Base-by-base conservation (phyloP, 805 yeast species). In the Saturnispora bothae region DNA sequence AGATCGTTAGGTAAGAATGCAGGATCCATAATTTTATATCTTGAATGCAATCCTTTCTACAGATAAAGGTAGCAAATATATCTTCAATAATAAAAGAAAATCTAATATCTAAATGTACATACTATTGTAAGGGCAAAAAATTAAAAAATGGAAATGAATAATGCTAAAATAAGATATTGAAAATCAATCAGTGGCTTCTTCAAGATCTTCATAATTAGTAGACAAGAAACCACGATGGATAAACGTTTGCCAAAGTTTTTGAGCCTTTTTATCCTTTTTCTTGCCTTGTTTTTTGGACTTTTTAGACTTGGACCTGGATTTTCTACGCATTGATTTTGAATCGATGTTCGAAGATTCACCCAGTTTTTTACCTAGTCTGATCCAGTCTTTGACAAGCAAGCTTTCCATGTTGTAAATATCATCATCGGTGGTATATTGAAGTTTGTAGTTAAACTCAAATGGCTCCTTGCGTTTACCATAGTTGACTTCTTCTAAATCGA, bases 381-480 rank as follows among this genome's bases (percentile, higher is more conserved):
- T 48, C 76, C 82, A 83, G 47, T 75, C 79, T 14, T 64, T 59
- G 4, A 78, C 88, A 10, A 78, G 56, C 31, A 82, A 61, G 16
- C 67, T 56, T 15, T 69, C 50, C 75, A 80, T 61, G 15, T 61
- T 55, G 49, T 72, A 77, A n/a, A 69, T 61, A 9, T 65, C 60
- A 39, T 76, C 80, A 40, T 73, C 77, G 0, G 92, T 81, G 2
- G 76, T 58, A 48, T 84, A 84, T 49, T 83, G 89, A 15, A 78
- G 59, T 47, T 77, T 71, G 51, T 66, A 83, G 5, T 56, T 61
- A 46, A 83, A 80, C 14, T 63, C 54, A 46, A 66, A 60, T 10
- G 54, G 51, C 0, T 61, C 59, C 17, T 60, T 47, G 4, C 54
- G 43, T n/a, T n/a, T n/a, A 9, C 40, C 43, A 19, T 40, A 42